These are phyloP conservation scores for Mortierella sp. DNA, from an alignment of 371 early-diverging fungal genomes.

Conservation along the genomic window DNA sequence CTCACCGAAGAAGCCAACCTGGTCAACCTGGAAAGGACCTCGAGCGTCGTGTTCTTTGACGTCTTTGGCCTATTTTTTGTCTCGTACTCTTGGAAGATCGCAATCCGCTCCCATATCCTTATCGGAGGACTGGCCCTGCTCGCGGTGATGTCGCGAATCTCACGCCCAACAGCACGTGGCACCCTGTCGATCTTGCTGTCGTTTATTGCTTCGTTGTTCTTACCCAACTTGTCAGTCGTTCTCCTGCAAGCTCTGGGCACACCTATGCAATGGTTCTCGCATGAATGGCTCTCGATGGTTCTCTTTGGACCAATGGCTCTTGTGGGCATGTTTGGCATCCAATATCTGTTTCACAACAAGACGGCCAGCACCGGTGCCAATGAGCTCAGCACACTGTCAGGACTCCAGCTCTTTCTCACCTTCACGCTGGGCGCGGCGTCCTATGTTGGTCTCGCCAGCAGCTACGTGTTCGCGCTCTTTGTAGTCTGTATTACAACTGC, in stretches of 20 bases:
- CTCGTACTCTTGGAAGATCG: slow-evolving; percentile 70
- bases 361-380: slow-evolving; percentile 23
- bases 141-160: slow-evolving; percentile 2
- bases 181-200: slow-evolving; percentile 55
- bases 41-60: slow-evolving; percentile 74
- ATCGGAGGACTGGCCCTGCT: slow-evolving; percentile 18
- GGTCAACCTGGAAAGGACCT: slow-evolving; percentile 60
- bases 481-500: slow-evolving; percentile 24
- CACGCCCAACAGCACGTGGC: slow-evolving; percentile 21
- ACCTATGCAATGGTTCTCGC: slow-evolving; percentile 73
- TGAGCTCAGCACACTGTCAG: slow-evolving; percentile 20
- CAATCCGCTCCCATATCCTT: slow-evolving; percentile 55
- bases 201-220: slow-evolving; percentile 56
- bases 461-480: slow-evolving; percentile 26
- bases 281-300: slow-evolving; percentile 68
- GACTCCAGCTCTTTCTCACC: slow-evolving; percentile 24
- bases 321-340: slow-evolving; percentile 59
- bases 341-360: slow-evolving; percentile 53
- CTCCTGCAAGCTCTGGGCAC: slow-evolving; percentile 58
- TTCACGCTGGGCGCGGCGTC: slow-evolving; percentile 6
- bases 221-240: slow-evolving; percentile 57
- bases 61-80: slow-evolving; percentile 69
- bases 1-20: slow-evolving; percentile 61
- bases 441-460: slow-evolving; percentile 26
- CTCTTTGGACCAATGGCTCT: slow-evolving; percentile 67